Evolutionary conservation across 2,329 filamentous ascomycete genomes (phyloP), one percentile per base, ranked within the genome.

Genomic region (Passalora sequoiae): DNA sequence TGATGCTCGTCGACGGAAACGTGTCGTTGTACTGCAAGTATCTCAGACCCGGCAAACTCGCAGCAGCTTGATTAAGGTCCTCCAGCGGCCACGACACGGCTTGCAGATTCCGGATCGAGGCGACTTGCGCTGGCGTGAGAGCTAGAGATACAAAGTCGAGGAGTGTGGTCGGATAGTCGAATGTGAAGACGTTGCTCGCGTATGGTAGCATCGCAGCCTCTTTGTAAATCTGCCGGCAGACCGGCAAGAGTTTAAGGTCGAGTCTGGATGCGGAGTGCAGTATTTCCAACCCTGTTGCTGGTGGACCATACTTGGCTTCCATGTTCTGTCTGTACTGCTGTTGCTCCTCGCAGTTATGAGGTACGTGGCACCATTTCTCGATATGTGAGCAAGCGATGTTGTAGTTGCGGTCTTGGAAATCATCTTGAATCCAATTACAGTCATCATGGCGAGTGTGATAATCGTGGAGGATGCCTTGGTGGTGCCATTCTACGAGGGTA

Each of bases 151-250:
- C 27, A 20, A 40, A 40, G 7, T 27, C 29, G 10, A 13, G 13
- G 3, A 40, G 9, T 4, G 20, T 20, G 15, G 27, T 27, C 3
- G 29, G 25, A 27, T 40, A 15, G 27, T 13, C 12, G 25, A 40
- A 40, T 12, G 17, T 20, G 38, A 40, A 40, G 24, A 19, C 20
- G 20, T 27, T 40, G 13, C 24, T 19, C 7, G 22, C 13, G 16
- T 40, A 40, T 10, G 38, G 38, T n/a, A 40, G 12, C 12, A 42
- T 17, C 2, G 12, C n/a, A 7, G 39, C 29, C 19, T 42, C 39
- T 16, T 16, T 13, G 24, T 42, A 22, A 10, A 42, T 32, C 21
- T 42, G 39, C 19, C 24, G 17, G 20, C 29, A 35, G 29, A 42
- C 39, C 13, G 32, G 20, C 6, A 42, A 17, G 15, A 30, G 9